Evolutionary conservation across 139 green algal genomes (phyloP).

Genomic region (Prasinococcaceae sp.): DNA sequence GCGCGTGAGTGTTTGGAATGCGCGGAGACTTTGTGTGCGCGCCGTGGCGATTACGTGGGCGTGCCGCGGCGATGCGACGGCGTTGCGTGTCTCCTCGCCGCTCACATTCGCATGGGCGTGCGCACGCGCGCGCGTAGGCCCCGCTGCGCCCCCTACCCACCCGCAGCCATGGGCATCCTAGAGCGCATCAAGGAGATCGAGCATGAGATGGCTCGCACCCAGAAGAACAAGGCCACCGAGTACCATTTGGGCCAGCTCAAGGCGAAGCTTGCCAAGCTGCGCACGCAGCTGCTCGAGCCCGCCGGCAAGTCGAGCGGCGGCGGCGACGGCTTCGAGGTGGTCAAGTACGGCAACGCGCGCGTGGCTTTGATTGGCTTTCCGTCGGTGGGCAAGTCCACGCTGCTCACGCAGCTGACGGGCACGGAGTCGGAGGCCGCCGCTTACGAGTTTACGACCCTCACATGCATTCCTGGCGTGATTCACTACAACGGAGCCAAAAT

Average conservation of each 20-base stretch:
- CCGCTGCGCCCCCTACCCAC: too few species aligned
- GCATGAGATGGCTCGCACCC: slow-evolving; percentile 86
- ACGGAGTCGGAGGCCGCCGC: slow-evolving; percentile 46
- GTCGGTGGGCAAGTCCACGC: slow-evolving; percentile 90
- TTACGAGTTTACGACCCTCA: slow-evolving; percentile 99
- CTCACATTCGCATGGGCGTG: too few species aligned
- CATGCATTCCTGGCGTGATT: slow-evolving; percentile 92
- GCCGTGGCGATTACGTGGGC: too few species aligned
- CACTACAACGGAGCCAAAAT: slow-evolving; percentile 99
- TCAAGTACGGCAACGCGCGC: slow-evolving; percentile 88
- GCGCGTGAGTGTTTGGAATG: too few species aligned
- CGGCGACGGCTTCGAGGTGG: slow-evolving; percentile 91
- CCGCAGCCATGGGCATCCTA: slow-evolving; percentile 39
- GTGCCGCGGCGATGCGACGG: too few species aligned
- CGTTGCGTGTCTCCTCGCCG: too few species aligned
- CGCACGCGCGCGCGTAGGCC: too few species aligned
- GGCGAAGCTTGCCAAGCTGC: slow-evolving; percentile 87
- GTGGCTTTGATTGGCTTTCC: slow-evolving; percentile 81
- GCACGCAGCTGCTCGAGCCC: slow-evolving; percentile 84
- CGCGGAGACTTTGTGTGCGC: too few species aligned
- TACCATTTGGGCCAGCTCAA: slow-evolving; percentile 95
- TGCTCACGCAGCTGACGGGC: slow-evolving; percentile 78
- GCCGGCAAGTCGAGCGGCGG: slow-evolving; percentile 12
- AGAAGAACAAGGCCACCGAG: slow-evolving; percentile 95
- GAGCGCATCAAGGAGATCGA: slow-evolving; percentile 90